phyloP scores from a whole-genome alignment of 805 yeast genomes.

The Candida taoyuanica region DNA sequence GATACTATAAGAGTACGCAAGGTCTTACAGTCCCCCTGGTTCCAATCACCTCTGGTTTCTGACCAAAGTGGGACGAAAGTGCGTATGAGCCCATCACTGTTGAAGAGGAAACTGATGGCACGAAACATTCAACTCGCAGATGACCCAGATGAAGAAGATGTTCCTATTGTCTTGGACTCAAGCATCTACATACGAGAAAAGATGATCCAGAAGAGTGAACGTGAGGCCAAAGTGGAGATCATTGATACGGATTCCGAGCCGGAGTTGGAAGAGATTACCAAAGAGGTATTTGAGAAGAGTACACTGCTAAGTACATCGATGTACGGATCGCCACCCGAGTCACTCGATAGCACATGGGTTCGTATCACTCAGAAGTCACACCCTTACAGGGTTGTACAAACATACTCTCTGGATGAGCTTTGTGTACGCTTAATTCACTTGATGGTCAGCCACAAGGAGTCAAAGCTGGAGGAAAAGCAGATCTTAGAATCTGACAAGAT shows the following conservation, averaged over 20 bases:
- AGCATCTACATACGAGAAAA: slow-evolving; percentile 19
- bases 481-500: slow-evolving; percentile 15
- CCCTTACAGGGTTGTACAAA: slow-evolving; percentile 3
- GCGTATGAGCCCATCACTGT: slow-evolving; percentile 3
- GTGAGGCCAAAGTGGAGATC: slow-evolving; percentile 16
- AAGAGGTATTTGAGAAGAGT: slow-evolving; percentile 8
- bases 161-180: slow-evolving; percentile 17
- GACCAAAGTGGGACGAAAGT: slow-evolving; percentile 1
- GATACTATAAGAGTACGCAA: slow-evolving; percentile 24
- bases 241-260: slow-evolving; percentile 9
- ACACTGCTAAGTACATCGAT: background rate
- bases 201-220: slow-evolving; percentile 2
- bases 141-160: slow-evolving; percentile 1
- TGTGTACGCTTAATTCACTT: slow-evolving; percentile 21
- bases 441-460: slow-evolving; percentile 13
- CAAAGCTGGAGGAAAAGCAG: slow-evolving; percentile 18
- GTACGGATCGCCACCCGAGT: background rate
- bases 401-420: slow-evolving; percentile 8
- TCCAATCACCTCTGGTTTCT: slow-evolving; percentile 18
- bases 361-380: background rate
- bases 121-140: slow-evolving; percentile 3
- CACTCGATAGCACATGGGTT: slow-evolving; percentile 1
- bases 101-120: slow-evolving; percentile 8
- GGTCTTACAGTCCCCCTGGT: slow-evolving; percentile 33
- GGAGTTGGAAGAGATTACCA: slow-evolving; percentile 12